Evolutionary conservation across 1,284 basidiomycete genomes (phyloP).

Genomic region (Puccinia brachypodii): DNA sequence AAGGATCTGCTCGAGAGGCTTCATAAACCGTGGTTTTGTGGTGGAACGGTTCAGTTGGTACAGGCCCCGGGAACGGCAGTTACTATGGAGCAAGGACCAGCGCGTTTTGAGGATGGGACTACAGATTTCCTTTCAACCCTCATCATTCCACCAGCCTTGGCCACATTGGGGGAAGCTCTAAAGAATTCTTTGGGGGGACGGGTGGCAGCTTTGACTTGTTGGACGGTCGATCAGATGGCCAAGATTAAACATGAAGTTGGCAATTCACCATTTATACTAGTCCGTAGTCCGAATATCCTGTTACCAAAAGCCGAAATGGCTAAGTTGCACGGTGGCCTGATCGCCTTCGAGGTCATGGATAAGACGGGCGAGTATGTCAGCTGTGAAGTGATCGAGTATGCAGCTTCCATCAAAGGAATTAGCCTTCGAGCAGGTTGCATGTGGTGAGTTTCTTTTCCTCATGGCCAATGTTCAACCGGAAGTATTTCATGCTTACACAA

Average conservation of each 20-base stretch:
- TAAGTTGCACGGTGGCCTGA: slow-evolving; percentile 31
- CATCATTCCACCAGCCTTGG: slow-evolving; percentile 25
- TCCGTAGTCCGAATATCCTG: slow-evolving; percentile 23
- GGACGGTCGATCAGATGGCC: slow-evolving; percentile 31
- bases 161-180: slow-evolving; percentile 14
- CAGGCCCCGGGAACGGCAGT: slow-evolving; percentile 72
- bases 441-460: slow-evolving; percentile 20
- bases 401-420: slow-evolving; percentile 33
- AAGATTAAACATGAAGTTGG: slow-evolving; percentile 19
- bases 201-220: slow-evolving; percentile 30
- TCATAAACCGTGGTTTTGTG: slow-evolving; percentile 73
- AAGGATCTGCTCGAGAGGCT: slow-evolving; percentile 63
- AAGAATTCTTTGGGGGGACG: slow-evolving; percentile 6
- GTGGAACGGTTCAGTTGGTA: slow-evolving; percentile 75
- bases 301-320: slow-evolving; percentile 31
- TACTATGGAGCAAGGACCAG: slow-evolving; percentile 62
- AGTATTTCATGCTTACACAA: not conserved
- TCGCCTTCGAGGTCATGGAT: slow-evolving; percentile 37
- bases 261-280: slow-evolving; percentile 12
- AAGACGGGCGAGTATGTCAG: slow-evolving; percentile 19
- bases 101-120: slow-evolving; percentile 37
- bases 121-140: slow-evolving; percentile 32
- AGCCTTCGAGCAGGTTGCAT: slow-evolving; percentile 38
- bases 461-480: not conserved
- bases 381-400: slow-evolving; percentile 42